Conservation (phyloP, 768 basidiomycete species). For the Mycena polygramma region DNA sequence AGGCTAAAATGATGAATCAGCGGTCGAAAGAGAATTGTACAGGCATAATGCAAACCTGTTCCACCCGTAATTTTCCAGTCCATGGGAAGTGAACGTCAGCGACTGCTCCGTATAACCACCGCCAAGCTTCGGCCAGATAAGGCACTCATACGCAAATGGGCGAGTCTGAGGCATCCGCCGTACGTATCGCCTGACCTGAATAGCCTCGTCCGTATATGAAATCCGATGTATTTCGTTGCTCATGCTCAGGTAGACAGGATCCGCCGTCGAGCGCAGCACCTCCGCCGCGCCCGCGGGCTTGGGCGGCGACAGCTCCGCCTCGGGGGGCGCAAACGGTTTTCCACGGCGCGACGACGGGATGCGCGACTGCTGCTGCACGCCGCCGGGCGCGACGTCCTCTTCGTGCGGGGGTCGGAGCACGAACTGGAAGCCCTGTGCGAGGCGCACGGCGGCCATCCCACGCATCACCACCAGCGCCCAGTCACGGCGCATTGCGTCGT, state of each 20-base stretch:
- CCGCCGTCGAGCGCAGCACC: constrained; percentile 67
- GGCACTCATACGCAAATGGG: constrained; percentile 83
- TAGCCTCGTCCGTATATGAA: constrained; percentile 90
- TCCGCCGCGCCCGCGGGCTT: constrained; percentile 76
- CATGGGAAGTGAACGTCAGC: constrained; percentile 82
- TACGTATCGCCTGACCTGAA: constrained; percentile 90
- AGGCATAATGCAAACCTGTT: constrained; percentile 67
- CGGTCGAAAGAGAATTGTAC: background rate
- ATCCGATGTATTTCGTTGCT: constrained; percentile 96
- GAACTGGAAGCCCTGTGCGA: constrained; percentile 96
- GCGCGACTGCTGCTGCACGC: constrained; percentile 32
- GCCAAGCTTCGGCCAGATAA: constrained; percentile 95
- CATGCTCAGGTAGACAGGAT: constrained; percentile 93
- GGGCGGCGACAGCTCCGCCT: constrained; percentile 61
- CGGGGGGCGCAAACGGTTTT: constrained; percentile 65
- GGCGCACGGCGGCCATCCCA: constrained; percentile 92
- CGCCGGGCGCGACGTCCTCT: constrained; percentile 32
- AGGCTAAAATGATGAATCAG: constrained; percentile 58
- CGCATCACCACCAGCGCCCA: constrained; percentile 90
- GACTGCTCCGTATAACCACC: constrained; percentile 86
- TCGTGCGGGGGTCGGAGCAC: constrained; percentile 67
- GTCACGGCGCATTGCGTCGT: constrained; percentile 72
- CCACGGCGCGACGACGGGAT: constrained; percentile 54
- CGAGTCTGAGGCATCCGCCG: constrained; percentile 75
- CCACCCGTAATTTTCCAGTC: constrained; percentile 88